Base-by-base conservation (phyloP, 2,329 filamentous ascomycete species). In the Atkinsonella hypoxylon region DNA sequence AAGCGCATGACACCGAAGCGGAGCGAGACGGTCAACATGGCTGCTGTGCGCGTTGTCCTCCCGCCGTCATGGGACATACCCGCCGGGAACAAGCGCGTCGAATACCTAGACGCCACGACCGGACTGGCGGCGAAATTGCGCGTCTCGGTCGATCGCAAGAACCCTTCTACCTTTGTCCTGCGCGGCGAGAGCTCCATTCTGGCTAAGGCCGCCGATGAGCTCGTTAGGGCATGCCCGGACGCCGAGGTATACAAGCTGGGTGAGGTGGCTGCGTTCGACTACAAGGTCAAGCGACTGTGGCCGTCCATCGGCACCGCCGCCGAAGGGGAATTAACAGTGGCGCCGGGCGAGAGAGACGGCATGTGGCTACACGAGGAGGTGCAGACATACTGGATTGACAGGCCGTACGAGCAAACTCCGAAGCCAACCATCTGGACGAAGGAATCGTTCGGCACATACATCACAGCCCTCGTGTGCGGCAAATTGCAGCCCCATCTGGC, bases 361-460 rank as follows among this genome's bases (percentile, higher is more conserved):
- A 60, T 70, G 6, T 69, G 65, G 67, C 50, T 67, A 40, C 65
- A 68, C 50, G 60, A 61, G 46, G 66, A 68, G 40, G 57, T 60
- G 13, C 52, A 59, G 30, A 57, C 56, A 13, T 60, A 63, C 51
- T 62, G 60, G 54, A 60, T 68, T 17, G 58, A 59, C 17, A 55
- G 56, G 13, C 62, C 62, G 7, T 71, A 70, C 30, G 64, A 72
- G 51, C 57, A 68, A 41, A 67, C 72, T 9, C 63, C 67, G 0
- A 61, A 58, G 30, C 73, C 73, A 0, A 39, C 50, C 1, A 43
- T 51, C 1, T 77, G 74, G 74, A 72, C 71, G 3, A 61, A 58
- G 45, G 57, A 65, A 38, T 62, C 65, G 1, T 68, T 77, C 15
- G 61, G 70, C 45, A 53, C 59, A 2, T 77, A 76, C 54, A 63